Percentiles rank a stretch among this genome's conserved stretches.
Evolutionary conservation across 208 protist species (phyloP).

Genomic region (Crithidia mellificae): DNA sequence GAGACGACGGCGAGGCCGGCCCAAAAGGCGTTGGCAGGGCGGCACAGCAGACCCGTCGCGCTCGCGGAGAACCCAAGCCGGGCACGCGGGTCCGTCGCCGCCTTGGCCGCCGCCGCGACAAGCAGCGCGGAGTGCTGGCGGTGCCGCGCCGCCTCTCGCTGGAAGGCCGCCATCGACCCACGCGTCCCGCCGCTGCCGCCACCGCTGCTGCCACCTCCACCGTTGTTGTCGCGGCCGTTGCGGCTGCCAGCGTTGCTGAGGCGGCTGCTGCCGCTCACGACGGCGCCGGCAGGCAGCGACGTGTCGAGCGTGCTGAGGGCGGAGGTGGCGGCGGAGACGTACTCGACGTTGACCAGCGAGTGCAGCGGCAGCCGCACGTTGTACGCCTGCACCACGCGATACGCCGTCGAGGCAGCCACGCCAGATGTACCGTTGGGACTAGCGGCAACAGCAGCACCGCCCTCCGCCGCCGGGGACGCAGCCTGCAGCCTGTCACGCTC

Average conservation of each 20-base stretch:
- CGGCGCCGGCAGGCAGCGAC: too few relatives aligned
- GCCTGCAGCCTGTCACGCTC: neutral
- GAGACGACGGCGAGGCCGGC: constrained; percentile 26
- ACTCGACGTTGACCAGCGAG: constrained; percentile 79
- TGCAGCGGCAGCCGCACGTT: constrained; percentile 54
- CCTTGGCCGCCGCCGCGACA: neutral
- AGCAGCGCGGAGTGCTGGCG: constrained; percentile 19
- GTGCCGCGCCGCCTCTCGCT: constrained; percentile 9
- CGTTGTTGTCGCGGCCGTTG: neutral
- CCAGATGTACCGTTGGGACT: too few relatives aligned
- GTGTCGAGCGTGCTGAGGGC: constrained; percentile 17
- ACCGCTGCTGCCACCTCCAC: neutral
- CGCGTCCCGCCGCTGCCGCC: neutral
- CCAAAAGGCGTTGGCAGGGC: constrained; percentile 16
- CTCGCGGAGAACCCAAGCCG: constrained; percentile 24
- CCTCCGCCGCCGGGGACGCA: too few relatives aligned
- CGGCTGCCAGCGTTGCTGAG: too few relatives aligned
- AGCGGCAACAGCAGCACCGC: too few relatives aligned
- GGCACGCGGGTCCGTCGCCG: constrained; percentile 16
- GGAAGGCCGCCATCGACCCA: constrained; percentile 8
- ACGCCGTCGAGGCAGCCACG: neutral
- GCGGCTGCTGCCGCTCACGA: too few relatives aligned
- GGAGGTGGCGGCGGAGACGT: constrained; percentile 73
- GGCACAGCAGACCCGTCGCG: constrained; percentile 18
- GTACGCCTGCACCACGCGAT: constrained; percentile 36